Conservation (phyloP, 208 protist species). For the Acanthamoeba polyphaga region DNA sequence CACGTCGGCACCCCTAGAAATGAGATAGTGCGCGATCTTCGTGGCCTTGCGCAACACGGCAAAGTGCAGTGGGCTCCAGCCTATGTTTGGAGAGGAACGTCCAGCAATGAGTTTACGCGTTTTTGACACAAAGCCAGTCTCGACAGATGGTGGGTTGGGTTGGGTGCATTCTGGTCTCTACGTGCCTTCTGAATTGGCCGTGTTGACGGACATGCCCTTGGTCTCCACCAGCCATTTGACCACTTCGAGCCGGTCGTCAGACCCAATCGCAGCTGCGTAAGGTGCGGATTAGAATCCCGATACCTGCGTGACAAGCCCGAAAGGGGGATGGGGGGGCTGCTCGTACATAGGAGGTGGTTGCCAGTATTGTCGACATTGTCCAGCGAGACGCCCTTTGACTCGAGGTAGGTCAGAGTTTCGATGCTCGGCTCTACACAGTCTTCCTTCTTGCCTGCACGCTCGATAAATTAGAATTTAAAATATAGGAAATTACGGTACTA, state of each 20-base stretch:
- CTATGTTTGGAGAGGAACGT: background rate
- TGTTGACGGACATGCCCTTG: background rate
- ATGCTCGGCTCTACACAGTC: background rate
- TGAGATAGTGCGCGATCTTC: background rate
- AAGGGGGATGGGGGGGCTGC: background rate
- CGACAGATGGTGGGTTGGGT: background rate
- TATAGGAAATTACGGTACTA: too few relatives aligned
- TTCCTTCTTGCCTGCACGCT: background rate
- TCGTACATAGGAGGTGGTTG: background rate
- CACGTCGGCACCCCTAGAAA: background rate
- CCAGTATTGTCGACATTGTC: background rate
- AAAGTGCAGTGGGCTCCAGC: background rate
- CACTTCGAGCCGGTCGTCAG: background rate
- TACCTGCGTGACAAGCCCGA: background rate
- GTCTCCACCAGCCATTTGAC: conserved; percentile 16
- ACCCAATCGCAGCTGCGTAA: background rate
- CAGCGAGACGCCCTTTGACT: background rate
- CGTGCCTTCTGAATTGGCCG: background rate
- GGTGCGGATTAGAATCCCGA: too few relatives aligned
- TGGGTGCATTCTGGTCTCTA: too few relatives aligned
- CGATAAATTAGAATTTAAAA: too few relatives aligned
- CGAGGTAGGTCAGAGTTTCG: background rate
- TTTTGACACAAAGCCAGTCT: background rate
- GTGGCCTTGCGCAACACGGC: background rate
- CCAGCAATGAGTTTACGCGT: background rate